Conservation (phyloP, 2,329 filamentous ascomycete species). For the Phialemoniopsis sp. region DNA sequence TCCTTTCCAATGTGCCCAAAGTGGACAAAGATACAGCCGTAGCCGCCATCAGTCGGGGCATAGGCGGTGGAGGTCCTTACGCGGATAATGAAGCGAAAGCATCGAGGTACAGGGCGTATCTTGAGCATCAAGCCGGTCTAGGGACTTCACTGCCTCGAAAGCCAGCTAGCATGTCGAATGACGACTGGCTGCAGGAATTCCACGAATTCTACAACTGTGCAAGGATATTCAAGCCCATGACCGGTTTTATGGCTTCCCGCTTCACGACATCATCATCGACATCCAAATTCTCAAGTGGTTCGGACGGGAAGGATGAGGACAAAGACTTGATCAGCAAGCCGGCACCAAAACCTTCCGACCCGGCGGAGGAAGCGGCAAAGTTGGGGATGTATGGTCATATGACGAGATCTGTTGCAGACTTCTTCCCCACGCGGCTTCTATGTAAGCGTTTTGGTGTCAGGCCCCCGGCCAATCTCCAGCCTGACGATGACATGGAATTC, state of each 20-base stretch:
- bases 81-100: constrained; percentile 77
- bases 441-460: constrained; percentile 94
- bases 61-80: constrained; percentile 72
- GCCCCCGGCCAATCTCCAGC: constrained; percentile 64
- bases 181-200: constrained; percentile 79
- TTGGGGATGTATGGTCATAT: constrained; percentile 90
- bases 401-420: constrained; percentile 69
- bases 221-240: constrained; percentile 83
- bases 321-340: constrained; percentile 39
- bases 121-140: constrained; percentile 71
- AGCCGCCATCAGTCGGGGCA: constrained; percentile 63
- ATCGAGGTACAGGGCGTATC: constrained; percentile 73
- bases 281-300: constrained; percentile 17
- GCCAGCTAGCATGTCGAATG: constrained; percentile 41
- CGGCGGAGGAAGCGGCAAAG: constrained; percentile 80
- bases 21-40: constrained; percentile 64
- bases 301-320: constrained; percentile 10
- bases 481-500: constrained; percentile 35
- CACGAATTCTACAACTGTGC: constrained; percentile 65
- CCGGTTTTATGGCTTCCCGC: constrained; percentile 85
- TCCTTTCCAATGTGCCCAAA: constrained; percentile 56
- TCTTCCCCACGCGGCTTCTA: constrained; percentile 78
- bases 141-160: constrained; percentile 49
- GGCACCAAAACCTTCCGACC: constrained; percentile 59
- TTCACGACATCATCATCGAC: constrained; percentile 65